These are phyloP conservation scores for Collybia nuda DNA, from an alignment of 768 basidiomycete genomes.

Conservation along the genomic window DNA sequence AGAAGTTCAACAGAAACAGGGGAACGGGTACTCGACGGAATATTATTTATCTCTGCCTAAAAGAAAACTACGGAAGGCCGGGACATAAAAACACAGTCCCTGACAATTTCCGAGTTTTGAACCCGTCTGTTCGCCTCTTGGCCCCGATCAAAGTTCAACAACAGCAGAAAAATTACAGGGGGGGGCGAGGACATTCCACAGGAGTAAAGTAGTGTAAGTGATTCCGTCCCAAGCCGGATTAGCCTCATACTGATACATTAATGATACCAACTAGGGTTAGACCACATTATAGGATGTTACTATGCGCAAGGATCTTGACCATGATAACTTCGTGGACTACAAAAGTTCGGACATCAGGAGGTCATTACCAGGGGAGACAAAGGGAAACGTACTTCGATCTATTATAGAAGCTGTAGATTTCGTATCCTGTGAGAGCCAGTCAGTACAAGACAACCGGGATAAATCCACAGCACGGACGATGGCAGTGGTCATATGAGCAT, in stretches of 20 bases:
- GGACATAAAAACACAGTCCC: too few relatives aligned
- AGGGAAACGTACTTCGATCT: conserved; percentile 38
- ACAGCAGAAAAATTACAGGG: too few relatives aligned
- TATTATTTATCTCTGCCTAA: too few relatives aligned
- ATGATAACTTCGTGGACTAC: conserved; percentile 36
- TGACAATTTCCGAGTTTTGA: too few relatives aligned
- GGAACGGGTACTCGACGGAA: too few relatives aligned
- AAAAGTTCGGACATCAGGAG: not conserved
- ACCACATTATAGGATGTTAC: conserved; percentile 29
- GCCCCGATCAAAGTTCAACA: too few relatives aligned
- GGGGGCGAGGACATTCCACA: too few relatives aligned
- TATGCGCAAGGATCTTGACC: conserved; percentile 29
- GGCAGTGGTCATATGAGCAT: conserved; percentile 58
- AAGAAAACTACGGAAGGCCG: too few relatives aligned
- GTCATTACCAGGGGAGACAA: not conserved
- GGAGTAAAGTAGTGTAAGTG: too few relatives aligned
- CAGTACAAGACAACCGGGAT: conserved; percentile 1
- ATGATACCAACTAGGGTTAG: too few relatives aligned
- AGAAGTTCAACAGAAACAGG: too few relatives aligned
- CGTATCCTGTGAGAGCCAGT: conserved; percentile 35
- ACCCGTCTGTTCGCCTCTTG: too few relatives aligned
- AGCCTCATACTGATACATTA: not conserved
- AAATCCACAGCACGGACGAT: conserved; percentile 38
- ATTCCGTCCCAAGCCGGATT: not conserved
- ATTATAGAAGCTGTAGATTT: conserved; percentile 48